Evolutionary conservation across 345 rosid genomes (phyloP).

Genomic region (Ceriops zippeliana): DNA sequence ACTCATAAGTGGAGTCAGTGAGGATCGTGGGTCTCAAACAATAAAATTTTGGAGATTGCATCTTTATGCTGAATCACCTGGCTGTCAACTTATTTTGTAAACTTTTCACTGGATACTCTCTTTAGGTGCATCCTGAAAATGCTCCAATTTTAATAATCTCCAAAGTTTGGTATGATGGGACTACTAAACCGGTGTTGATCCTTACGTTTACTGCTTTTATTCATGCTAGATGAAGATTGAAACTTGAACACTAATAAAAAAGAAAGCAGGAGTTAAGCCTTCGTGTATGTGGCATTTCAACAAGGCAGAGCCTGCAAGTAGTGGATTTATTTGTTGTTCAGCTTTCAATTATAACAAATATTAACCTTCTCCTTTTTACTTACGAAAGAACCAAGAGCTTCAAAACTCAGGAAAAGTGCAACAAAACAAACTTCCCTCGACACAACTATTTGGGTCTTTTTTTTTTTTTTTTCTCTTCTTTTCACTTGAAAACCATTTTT

Average conservation of each 20-base stretch:
- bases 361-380: constrained; percentile 29
- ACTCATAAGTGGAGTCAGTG: constrained; percentile 7
- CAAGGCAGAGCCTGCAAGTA: constrained; percentile 10
- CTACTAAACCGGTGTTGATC: no score
- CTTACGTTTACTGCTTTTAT: no score
- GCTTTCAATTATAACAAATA: constrained; percentile 24
- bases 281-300: constrained; percentile 4
- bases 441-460: constrained; percentile 8
- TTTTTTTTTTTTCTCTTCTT: neutral
- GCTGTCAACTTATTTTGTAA: constrained; percentile 10
- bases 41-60: constrained; percentile 8
- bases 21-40: constrained; percentile 13
- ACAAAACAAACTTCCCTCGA: constrained; percentile 21
- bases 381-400: constrained; percentile 10
- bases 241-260: no score
- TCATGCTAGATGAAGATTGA: no score
- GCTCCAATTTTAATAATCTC: constrained; percentile 1
- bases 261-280: constrained; percentile 4
- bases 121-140: constrained; percentile 8
- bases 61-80: constrained; percentile 9
- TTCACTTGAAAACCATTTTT: constrained; percentile 33
- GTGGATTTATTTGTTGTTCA: constrained; percentile 9
- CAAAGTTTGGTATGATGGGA: neutral
- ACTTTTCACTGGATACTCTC: constrained; percentile 19
- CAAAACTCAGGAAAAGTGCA: constrained; percentile 15